Evolutionary conservation across 345 rosid genomes (phyloP), one percentile per base, ranked within the genome.

Genomic region (Geranium brycei): DNA sequence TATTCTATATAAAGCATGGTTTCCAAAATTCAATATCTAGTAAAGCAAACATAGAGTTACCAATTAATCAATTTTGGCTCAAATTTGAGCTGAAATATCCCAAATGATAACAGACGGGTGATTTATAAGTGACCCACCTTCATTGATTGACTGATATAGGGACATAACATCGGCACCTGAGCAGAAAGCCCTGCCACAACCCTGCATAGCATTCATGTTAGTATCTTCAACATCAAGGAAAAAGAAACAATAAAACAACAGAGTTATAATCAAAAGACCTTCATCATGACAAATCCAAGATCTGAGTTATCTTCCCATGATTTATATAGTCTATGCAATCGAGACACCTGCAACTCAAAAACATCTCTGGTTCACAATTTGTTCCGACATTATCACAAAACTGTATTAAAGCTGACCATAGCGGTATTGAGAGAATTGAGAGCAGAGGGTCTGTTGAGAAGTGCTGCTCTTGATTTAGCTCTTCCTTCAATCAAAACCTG

Each of bases 271-370:
- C 55, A 0, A 2, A 23, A 67, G 82, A 93, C 97, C 96, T 86
- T 88, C 97, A 90, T 80, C 64, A 85, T 31, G 57, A 89, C 88
- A 75, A 87, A 88, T 1, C 95, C 91, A 70, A 88, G 83, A 67
- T 88, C 85, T 0, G 95, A 87, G 59, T 87, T 93, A 69, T 90
- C 97, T 79, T 93, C 95, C 99, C 99, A 93, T n/a, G 89, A 87
- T 60, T 86, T 96, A 60, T 90, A 93, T 19, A 93, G 76, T 78
- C 85, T 85, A 65, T 75, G 83, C 62, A 90, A 75, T 69, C 97
- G 80, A 66, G 85, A 80, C 58, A 78, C 85, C 99, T 86, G 71
- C 3, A 51, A 35, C 41, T 3, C 41, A 35, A 7, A 35, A 35
- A 1, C 41, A 35, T 35, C 41, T 35, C 41, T 7, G 10, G 41